A percentile compares a stretch with the other conserved stretches of the same genome.
These are phyloP conservation scores for Chaetomiaceae sp. DNA, from an alignment of 2,329 filamentous ascomycete genomes.

Conservation along the genomic window DNA sequence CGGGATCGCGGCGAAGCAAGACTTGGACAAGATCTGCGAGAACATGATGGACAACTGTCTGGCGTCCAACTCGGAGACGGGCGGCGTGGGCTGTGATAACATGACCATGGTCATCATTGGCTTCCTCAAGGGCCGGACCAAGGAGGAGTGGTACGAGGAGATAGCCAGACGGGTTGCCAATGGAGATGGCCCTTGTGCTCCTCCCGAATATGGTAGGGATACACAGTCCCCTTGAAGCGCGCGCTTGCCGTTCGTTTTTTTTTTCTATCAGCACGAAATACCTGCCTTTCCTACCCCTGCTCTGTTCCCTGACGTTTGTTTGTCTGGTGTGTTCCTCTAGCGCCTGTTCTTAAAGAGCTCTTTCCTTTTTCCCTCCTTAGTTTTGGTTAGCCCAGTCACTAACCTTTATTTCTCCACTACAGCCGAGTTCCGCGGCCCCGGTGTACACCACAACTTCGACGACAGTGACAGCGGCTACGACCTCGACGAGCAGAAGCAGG, in stretches of 20 bases:
- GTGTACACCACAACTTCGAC: constrained; percentile 77
- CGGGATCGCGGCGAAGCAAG: constrained; percentile 94
- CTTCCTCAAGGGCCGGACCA: constrained; percentile 83
- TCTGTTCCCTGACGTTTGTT: not conserved
- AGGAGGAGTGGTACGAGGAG: constrained; percentile 98
- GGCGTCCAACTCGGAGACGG: constrained; percentile 95
- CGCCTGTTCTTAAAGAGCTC: not conserved
- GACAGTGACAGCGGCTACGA: constrained; percentile 75
- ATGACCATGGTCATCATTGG: constrained; percentile 97
- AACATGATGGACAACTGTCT: constrained; percentile 99
- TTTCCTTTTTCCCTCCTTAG: not conserved
- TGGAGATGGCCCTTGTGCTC: constrained; percentile 95
- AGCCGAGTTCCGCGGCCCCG: constrained; percentile 83
- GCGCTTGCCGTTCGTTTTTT: not conserved
- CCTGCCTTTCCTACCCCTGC: constrained; percentile 3
- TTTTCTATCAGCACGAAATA: constrained; percentile 9
- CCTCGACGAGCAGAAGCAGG: constrained; percentile 63
- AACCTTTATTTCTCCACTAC: constrained; percentile 28
- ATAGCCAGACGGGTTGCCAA: constrained; percentile 90
- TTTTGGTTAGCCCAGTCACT: constrained; percentile 23
- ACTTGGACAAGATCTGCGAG: constrained; percentile 91
- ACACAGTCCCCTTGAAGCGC: constrained; percentile 31
- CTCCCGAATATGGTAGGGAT: constrained; percentile 97
- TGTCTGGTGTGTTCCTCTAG: not conserved
- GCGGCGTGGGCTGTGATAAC: constrained; percentile 97